Conservation (phyloP, 345 rosid genomes). For the Melaleuca alternifolia region DNA sequence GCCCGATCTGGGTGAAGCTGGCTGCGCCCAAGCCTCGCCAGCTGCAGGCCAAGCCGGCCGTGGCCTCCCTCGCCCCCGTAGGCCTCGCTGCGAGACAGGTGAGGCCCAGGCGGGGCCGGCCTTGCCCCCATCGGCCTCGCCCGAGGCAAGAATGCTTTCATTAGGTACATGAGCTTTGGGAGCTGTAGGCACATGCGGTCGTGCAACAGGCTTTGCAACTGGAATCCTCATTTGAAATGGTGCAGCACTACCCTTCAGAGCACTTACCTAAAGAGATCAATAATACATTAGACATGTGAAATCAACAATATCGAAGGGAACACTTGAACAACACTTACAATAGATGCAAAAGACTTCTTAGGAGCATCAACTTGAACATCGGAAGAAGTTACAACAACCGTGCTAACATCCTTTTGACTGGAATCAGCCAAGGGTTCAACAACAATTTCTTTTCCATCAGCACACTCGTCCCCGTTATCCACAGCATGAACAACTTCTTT, state of each 20-base stretch:
- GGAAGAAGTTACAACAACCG: slow-evolving; percentile 11
- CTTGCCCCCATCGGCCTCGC: too few relatives aligned
- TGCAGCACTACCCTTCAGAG: slow-evolving; percentile 17
- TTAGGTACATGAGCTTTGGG: slow-evolving; percentile 11
- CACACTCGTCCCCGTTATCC: slow-evolving; percentile 19
- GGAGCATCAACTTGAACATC: slow-evolving; percentile 22
- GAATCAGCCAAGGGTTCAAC: slow-evolving; percentile 1
- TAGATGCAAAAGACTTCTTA: slow-evolving; percentile 50
- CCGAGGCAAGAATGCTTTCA: not conserved
- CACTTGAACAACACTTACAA: slow-evolving; percentile 23
- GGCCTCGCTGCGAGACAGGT: too few relatives aligned
- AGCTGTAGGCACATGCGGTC: slow-evolving; percentile 2
- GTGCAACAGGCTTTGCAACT: slow-evolving; percentile 23
- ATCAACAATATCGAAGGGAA: not conserved
- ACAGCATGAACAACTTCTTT: slow-evolving; percentile 9
- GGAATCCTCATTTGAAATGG: slow-evolving; percentile 30
- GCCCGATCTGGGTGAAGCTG: too few relatives aligned
- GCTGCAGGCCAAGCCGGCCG: too few relatives aligned
- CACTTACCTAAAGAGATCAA: slow-evolving; percentile 25
- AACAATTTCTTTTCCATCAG: slow-evolving; percentile 13
- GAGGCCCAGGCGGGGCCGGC: too few relatives aligned
- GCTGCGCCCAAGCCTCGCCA: too few relatives aligned
- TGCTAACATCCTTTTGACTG: slow-evolving; percentile 2
- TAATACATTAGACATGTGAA: not conserved
- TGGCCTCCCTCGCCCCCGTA: too few relatives aligned